phyloP scores from a whole-genome alignment of 306 rosid species.

The Gillenia trifoliata region DNA sequence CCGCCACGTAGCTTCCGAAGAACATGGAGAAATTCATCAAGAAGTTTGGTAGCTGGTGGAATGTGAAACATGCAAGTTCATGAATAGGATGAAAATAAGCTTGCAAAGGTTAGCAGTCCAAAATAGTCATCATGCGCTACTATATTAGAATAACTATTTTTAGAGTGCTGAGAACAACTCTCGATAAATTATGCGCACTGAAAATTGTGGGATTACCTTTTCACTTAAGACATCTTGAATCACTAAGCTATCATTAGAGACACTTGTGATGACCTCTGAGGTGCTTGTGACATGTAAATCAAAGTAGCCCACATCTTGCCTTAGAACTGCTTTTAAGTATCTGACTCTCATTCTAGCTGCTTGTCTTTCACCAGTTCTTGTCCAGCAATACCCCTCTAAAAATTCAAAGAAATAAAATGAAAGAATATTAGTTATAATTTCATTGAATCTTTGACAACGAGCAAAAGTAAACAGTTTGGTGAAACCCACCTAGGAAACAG shows the following conservation, averaged over 20 bases:
- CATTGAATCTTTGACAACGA: neutral
- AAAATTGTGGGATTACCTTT: slow-evolving; percentile 46
- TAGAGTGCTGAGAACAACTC: too few species aligned
- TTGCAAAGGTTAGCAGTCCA: neutral
- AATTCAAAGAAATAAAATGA: neutral
- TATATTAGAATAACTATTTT: too few species aligned
- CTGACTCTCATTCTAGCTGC: slow-evolving; percentile 84
- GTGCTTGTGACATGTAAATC: slow-evolving; percentile 89
- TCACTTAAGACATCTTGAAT: slow-evolving; percentile 85
- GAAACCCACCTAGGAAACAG: slow-evolving; percentile 76
- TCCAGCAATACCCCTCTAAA: slow-evolving; percentile 93
- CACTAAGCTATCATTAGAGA: slow-evolving; percentile 73
- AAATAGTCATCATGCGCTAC: neutral
- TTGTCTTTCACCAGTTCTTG: slow-evolving; percentile 93
- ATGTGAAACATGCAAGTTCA: neutral
- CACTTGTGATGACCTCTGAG: slow-evolving; percentile 80
- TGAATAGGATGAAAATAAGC: neutral
- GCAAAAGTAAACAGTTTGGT: neutral
- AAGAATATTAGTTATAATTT: neutral
- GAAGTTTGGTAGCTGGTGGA: slow-evolving; percentile 65
- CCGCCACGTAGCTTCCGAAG: slow-evolving; percentile 68
- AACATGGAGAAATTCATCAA: slow-evolving; percentile 61
- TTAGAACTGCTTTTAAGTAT: slow-evolving; percentile 70
- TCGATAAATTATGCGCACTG: neutral
- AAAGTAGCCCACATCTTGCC: slow-evolving; percentile 92